Base-by-base conservation (phyloP, 768 basidiomycete species). In the Podaxis rugospora region DNA sequence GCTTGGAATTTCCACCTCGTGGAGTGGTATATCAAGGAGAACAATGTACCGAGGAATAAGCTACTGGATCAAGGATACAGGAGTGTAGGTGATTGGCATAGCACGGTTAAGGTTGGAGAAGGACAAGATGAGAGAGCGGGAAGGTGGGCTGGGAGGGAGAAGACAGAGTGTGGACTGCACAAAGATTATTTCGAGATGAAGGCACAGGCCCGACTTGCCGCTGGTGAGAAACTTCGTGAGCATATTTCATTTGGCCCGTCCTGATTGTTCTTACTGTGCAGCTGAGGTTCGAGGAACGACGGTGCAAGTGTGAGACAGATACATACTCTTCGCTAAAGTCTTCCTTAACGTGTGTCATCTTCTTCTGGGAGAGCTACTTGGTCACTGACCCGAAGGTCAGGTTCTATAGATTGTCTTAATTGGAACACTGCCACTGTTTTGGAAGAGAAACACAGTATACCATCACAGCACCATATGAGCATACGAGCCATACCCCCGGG, bases 81-180 rank as follows among this genome's bases (percentile, higher is more conserved):
- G 67, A 94, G 92, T 69, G 86, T 99, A 64, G 97, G 97, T 3
- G 97, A 99, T 74, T 96, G 95, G 92, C 97, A 99, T 75, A 95
- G 93, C 63, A 99, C 97, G 0, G 73, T 72, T n/a, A 84, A 84
- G 72, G 80, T 80, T 13, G 80, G 73, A 66, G 87, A 86, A 62
- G 87, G 83, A 0, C 83, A 89, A 44, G 92, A 92, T 62, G 97
- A 99, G 75, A 83, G 97, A 25, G 87, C 89, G 1, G 96, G 96
- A 1, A 77, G 97, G 57, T 99, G 97, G 97, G 87, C 89, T 2
- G 93, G 91, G 5, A 88, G 82, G 70, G 80, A 81, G 62, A 99
- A 98, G 81, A 93, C 93, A 1, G 96, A 98, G 73, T 98, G 97
- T 72, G 97, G 97, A 2, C 71, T 99, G 63, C 96, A 99, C 74